Evolutionary conservation across 441 rosid genomes (phyloP).

Genomic region (Codiaeum variegatum): DNA sequence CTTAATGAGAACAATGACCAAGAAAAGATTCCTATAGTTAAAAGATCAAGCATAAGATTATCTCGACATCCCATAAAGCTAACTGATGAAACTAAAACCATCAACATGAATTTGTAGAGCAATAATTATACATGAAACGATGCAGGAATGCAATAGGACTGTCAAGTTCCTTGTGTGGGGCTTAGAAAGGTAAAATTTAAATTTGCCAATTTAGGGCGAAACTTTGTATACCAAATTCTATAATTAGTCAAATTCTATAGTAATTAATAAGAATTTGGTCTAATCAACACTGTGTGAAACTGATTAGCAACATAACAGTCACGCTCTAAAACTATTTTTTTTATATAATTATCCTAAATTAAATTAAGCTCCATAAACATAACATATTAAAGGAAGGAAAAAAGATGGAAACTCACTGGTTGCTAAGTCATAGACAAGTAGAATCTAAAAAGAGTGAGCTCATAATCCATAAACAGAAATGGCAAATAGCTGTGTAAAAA

Average conservation of each 20-base stretch:
- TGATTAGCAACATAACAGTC: no score
- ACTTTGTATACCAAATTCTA: neutral
- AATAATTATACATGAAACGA: neutral
- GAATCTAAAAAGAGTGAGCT: no score
- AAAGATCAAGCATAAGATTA: neutral
- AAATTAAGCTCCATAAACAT: no score
- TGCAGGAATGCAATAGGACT: neutral
- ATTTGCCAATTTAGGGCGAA: neutral
- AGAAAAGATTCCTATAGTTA: neutral
- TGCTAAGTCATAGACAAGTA: no score
- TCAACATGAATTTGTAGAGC: neutral
- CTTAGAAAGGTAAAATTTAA: neutral
- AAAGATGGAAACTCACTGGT: no score
- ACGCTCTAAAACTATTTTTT: no score
- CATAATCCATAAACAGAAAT: no score
- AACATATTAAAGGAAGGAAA: no score
- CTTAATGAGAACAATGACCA: neutral
- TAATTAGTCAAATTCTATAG: constrained; percentile 9
- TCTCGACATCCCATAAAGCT: neutral
- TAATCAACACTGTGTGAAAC: no score
- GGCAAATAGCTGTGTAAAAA: no score
- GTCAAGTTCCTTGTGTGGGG: neutral
- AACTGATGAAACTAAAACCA: neutral
- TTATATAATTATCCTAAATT: no score
- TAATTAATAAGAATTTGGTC: no score